phyloP scores from a whole-genome alignment of 2,329 filamentous ascomycete genomes.

The Falciphora oryzae region DNA sequence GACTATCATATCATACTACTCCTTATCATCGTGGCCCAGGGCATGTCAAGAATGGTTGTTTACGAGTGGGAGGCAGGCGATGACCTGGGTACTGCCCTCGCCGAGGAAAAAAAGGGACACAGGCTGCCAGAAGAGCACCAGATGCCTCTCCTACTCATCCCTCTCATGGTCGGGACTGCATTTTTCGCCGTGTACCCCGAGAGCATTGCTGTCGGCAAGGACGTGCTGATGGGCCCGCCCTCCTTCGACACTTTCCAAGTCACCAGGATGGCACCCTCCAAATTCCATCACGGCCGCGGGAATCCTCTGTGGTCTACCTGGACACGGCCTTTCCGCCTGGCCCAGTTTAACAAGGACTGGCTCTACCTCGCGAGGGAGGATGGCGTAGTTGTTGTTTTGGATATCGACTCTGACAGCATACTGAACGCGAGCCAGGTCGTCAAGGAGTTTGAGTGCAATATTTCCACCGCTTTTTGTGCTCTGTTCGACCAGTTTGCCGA shows the following conservation, averaged over 20 bases:
- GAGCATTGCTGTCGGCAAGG: conserved; percentile 50
- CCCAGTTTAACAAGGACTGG: conserved; percentile 62
- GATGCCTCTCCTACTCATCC: conserved; percentile 65
- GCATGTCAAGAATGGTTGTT: conserved; percentile 45
- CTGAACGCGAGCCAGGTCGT: conserved; percentile 51
- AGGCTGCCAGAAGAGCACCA: conserved; percentile 44
- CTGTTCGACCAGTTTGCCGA: conserved; percentile 65
- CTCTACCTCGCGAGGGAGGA: conserved; percentile 88
- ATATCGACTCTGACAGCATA: conserved; percentile 55
- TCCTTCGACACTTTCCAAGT: conserved; percentile 40
- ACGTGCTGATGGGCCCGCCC: conserved; percentile 46
- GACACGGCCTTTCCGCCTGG: conserved; percentile 68
- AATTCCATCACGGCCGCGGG: conserved; percentile 39
- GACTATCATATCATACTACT: conserved; percentile 71
- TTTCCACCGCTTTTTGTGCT: conserved; percentile 76
- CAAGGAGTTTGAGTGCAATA: conserved; percentile 64
- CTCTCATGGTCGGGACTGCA: conserved; percentile 62
- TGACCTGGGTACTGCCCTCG: conserved; percentile 38
- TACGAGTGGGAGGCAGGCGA: conserved; percentile 57
- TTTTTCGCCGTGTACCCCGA: conserved; percentile 63
- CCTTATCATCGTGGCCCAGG: conserved; percentile 48
- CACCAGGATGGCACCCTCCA: conserved; percentile 32
- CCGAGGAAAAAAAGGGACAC: conserved; percentile 43
- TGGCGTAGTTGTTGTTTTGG: conserved; percentile 68
- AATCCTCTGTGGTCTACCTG: conserved; percentile 74